phyloP scores from a whole-genome alignment of 2,329 filamentous ascomycete genomes.

The Penicillium sp. region DNA sequence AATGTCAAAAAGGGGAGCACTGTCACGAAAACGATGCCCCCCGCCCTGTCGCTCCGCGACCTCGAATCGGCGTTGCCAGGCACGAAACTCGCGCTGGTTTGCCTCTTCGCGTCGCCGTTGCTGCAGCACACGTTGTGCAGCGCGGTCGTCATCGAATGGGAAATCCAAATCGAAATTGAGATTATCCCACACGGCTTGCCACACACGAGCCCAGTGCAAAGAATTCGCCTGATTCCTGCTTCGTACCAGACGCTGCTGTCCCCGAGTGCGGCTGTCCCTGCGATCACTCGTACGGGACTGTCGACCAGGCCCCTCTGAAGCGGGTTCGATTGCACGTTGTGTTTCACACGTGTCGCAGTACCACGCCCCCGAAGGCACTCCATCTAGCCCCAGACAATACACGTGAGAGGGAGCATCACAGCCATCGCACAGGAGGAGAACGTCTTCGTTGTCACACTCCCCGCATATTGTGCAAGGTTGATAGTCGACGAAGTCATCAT shows the following conservation, averaged over 20 bases:
- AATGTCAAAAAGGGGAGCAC: slow-evolving; percentile 56
- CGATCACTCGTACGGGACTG: slow-evolving; percentile 33
- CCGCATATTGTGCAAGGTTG: slow-evolving; percentile 82
- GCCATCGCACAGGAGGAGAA: slow-evolving; percentile 82
- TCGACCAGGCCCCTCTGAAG: slow-evolving; percentile 31
- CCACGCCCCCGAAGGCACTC: slow-evolving; percentile 72
- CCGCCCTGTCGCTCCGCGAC: slow-evolving; percentile 77
- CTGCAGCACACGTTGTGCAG: slow-evolving; percentile 53
- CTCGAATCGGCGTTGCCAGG: slow-evolving; percentile 77
- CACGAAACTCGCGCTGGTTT: slow-evolving; percentile 54
- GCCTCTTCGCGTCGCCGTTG: slow-evolving; percentile 44
- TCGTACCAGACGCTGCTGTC: slow-evolving; percentile 39
- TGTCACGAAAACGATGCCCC: slow-evolving; percentile 63
- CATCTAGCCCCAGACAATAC: slow-evolving; percentile 78
- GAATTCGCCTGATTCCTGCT: slow-evolving; percentile 40
- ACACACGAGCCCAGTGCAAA: slow-evolving; percentile 67
- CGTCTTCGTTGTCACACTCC: slow-evolving; percentile 70
- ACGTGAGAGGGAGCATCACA: slow-evolving; percentile 89
- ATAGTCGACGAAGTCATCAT: slow-evolving; percentile 56
- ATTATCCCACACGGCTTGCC: slow-evolving; percentile 82
- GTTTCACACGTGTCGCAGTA: slow-evolving; percentile 77
- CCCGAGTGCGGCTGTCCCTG: slow-evolving; percentile 46
- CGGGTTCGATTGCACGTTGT: slow-evolving; percentile 39
- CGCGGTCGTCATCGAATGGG: slow-evolving; percentile 70
- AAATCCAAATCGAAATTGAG: slow-evolving; percentile 75